Evolutionary conservation across 2,329 filamentous ascomycete species (phyloP), one percentile per base, ranked within the genome.

Genomic region (Tolypocladium paradoxum): DNA sequence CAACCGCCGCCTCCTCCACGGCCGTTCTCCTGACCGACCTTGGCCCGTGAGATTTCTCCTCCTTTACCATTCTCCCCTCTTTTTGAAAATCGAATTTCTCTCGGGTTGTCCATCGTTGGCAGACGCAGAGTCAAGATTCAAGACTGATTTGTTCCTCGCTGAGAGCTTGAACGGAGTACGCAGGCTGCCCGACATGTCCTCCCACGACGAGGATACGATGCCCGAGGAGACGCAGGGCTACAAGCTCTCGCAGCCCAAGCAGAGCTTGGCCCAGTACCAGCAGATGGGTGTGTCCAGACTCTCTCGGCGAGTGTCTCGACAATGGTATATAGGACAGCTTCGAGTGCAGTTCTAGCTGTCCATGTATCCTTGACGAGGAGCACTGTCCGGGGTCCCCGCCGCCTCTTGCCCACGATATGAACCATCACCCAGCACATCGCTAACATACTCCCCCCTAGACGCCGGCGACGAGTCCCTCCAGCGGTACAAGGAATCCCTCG

Each of bases 401-500:
- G 22, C 40, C 40, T 12, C 40, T 16, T 29, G 6, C 40, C 22
- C 24, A 18, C 27, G 22, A 46, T 29, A 12, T 9, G 16, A 6
- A 16, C 11, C 43, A 20, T n/a, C 27, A 20, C 18, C 9, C 14
- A 20, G 43, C 18, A 8, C 27, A 12, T 14, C 34, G 11, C 48
- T 51, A 33, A 51, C 35, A 34, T 20, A 14, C 18, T 9, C n/a
- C n/a, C 18, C 14, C 16, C 5, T 31, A 85, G 78, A 84, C 65
- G 76, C 78, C 61, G 76, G 88, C 64, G 93, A 99, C 70, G 92
- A 97, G 73, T 93, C 92, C 57, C 85, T 99, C 64, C 88, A 95
- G 74, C 87, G 92, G 65, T 99, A 95, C 87, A 99, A 99, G 78
- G 83, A 92, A 66, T 97, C 92, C 14, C 86, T 99, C 56, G 93